A percentile compares a stretch with the other conserved stretches of the same genome.
These are phyloP conservation scores for Murraya paniculata DNA, from an alignment of 345 rosid species.

Conservation along the genomic window DNA sequence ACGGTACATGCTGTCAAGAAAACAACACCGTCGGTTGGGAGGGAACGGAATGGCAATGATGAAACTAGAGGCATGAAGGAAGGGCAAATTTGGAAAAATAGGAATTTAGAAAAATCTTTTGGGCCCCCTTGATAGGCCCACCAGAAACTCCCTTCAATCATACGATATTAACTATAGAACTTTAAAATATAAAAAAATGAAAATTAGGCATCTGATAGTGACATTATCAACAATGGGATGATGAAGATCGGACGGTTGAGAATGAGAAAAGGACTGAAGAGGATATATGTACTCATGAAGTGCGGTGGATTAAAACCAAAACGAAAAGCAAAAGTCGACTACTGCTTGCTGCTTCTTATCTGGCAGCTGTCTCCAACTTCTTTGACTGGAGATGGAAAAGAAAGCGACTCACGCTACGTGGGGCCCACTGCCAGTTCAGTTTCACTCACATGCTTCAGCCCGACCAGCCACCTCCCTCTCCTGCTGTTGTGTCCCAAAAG, in stretches of 20 bases:
- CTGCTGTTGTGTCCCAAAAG: background rate
- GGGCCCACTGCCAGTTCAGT: conserved; percentile 7
- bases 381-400: conserved; percentile 19
- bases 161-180: background rate
- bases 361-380: conserved; percentile 39
- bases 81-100: background rate
- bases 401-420: conserved; percentile 10
- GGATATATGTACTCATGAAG: background rate
- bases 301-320: background rate
- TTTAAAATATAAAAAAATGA: background rate
- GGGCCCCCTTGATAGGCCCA: background rate
- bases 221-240: background rate
- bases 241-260: background rate
- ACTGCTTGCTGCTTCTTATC: conserved; percentile 3
- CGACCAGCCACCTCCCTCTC: background rate
- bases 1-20: too few species aligned
- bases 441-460: background rate
- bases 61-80: background rate
- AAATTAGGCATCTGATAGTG: background rate
- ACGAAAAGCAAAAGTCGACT: background rate
- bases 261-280: background rate
- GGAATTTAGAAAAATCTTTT: background rate
- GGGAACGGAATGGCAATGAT: conserved; percentile 8
- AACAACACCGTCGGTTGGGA: background rate
- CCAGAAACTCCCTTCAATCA: background rate